These are phyloP conservation scores for Helotiales sp. DNA, from an alignment of 2,329 filamentous ascomycete species.

Conservation along the genomic window DNA sequence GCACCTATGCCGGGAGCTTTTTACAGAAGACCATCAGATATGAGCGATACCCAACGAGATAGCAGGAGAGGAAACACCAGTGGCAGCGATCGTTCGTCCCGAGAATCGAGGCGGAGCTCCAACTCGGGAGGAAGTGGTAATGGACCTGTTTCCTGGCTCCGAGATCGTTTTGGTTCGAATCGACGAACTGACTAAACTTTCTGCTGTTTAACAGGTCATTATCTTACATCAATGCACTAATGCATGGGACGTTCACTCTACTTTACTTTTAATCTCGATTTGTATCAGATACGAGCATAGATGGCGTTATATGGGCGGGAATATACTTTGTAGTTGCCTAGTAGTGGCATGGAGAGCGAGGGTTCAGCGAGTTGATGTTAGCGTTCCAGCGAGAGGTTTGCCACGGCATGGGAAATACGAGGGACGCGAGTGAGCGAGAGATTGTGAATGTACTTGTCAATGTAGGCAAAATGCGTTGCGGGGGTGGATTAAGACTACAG, in stretches of 20 bases:
- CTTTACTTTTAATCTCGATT: constrained; percentile 1
- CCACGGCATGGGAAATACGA: background rate
- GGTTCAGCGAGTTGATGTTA: background rate
- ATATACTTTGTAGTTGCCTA: background rate
- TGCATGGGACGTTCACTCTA: background rate
- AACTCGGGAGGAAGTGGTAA: constrained; percentile 14
- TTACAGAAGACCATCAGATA: constrained; percentile 19
- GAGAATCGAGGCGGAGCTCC: constrained; percentile 25
- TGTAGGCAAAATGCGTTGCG: background rate
- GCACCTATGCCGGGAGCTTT: constrained; percentile 21
- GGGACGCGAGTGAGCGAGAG: too few relatives aligned
- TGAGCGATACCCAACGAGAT: constrained; percentile 18
- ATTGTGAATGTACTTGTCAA: background rate
- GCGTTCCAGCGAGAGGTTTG: background rate
- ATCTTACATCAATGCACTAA: background rate
- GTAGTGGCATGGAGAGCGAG: background rate
- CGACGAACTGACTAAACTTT: constrained; percentile 19
- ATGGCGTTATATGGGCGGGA: constrained; percentile 6
- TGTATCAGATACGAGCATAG: constrained; percentile 14
- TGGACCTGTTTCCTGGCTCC: constrained; percentile 22
- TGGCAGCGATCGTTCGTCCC: constrained; percentile 25
- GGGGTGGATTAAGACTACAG: constrained; percentile 18
- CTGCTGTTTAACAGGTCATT: background rate
- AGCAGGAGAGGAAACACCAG: constrained; percentile 27
- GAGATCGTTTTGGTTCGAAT: constrained; percentile 27